Evolutionary conservation across 257 asterid genomes (phyloP), one percentile per base, ranked within the genome.

Genomic region (Primulina huaijiensis): DNA sequence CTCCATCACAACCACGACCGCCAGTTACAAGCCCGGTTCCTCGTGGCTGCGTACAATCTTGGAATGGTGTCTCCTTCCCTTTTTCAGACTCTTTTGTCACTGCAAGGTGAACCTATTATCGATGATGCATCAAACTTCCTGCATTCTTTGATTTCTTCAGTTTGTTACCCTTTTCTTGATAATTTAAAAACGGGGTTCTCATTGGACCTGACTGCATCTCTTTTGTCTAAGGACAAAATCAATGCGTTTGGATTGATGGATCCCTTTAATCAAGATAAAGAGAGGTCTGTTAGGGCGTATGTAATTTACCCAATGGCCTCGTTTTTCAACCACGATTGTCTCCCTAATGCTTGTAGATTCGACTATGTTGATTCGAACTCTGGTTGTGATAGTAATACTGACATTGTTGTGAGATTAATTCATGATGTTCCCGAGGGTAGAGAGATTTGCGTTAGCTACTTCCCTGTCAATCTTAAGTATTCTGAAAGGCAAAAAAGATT

Each of bases 321-420:
- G 27, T 88, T 94, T 62, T 89, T 94, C 76, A 94, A 94, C 60
- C 99, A 94, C n/a, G 97, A 91, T 81, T 94, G 97, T 79, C 92
- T 94, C 16, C 97, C 99, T 2, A 94, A 89, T 82, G 97, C 95
- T 7, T 94, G 99, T 74, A 80, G 97, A 82, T 94, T 90, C 29
- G 99, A 94, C 74, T 90, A 89, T 58, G 82, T 93, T 3, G 99
- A 93, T 68, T 76, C 78, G 1, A 80, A 59, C 23, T 31, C 72
- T 27, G 72, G 61, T 72, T 43, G 40, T 46, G 56, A 16, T 7
- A 72, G 68, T 27, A 92, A 86, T 64, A 66, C 84, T 17, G 95
- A 90, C 64, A 82, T 93, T 64, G 68, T 81, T 23, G 86, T 93
- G 34, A 85, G 99, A 78, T 81, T 83, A 58, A 80, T 93, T 57